phyloP scores from a whole-genome alignment of 441 rosid genomes.

The Heliophila coronopifolia region DNA sequence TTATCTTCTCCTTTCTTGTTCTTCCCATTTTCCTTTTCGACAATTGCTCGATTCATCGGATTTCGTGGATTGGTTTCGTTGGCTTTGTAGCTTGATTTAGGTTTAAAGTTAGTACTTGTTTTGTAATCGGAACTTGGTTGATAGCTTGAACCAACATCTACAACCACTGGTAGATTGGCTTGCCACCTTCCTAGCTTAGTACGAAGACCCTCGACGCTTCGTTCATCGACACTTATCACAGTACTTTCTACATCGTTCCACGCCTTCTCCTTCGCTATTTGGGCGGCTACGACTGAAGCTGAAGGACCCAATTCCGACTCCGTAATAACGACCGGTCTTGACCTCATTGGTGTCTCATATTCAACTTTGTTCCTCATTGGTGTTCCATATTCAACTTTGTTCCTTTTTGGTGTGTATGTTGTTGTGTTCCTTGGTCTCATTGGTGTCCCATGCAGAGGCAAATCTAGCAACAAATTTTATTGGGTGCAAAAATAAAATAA shows the following conservation, averaged over 20 bases:
- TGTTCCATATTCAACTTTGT: slow-evolving; percentile 19
- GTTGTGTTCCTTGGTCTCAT: slow-evolving; percentile 27
- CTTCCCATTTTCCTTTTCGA: slow-evolving; percentile 8
- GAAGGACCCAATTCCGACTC: slow-evolving; percentile 79
- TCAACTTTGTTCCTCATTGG: too few relatives aligned
- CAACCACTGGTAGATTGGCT: slow-evolving; percentile 29
- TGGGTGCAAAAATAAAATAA: too few relatives aligned
- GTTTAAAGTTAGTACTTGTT: slow-evolving; percentile 20
- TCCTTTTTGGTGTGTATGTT: slow-evolving; percentile 23
- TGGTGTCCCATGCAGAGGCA: slow-evolving; percentile 29
- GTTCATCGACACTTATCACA: slow-evolving; percentile 31
- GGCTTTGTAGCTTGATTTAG: slow-evolving; percentile 26
- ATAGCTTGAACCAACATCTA: slow-evolving; percentile 29
- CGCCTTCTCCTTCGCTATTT: slow-evolving; percentile 59
- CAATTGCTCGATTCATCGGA: slow-evolving; percentile 19
- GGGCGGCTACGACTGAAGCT: slow-evolving; percentile 84
- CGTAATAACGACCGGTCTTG: slow-evolving; percentile 25
- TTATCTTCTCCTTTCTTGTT: slow-evolving; percentile 31
- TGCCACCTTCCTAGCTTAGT: slow-evolving; percentile 81
- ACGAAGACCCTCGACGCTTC: slow-evolving; percentile 50
- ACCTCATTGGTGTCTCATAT: slow-evolving; percentile 35
- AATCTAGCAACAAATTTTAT: too few relatives aligned
- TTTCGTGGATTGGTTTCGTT: slow-evolving; percentile 20
- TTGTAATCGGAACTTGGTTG: slow-evolving; percentile 30
- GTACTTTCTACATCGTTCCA: slow-evolving; percentile 28